A percentile compares a stretch with the other conserved stretches of the same genome.
Evolutionary conservation across 805 yeast genomes (phyloP).

Genomic region (Candida vaughaniae): DNA sequence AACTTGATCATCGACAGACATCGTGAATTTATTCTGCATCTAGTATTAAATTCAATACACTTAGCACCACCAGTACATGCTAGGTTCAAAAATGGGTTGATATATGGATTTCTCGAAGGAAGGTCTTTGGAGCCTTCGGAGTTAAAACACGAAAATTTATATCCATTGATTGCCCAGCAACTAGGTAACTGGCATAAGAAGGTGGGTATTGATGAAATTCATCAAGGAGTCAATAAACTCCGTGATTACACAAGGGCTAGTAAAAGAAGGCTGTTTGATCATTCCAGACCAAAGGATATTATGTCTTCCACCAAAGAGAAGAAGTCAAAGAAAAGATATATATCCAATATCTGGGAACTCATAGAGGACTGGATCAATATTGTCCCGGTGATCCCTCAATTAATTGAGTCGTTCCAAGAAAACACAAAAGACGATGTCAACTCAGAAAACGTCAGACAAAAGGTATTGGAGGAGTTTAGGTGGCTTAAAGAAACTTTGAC

Average conservation of each 20-base stretch:
- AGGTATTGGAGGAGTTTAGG: slow-evolving; percentile 48
- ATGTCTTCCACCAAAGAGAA: slow-evolving; percentile 7
- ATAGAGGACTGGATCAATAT: slow-evolving; percentile 61
- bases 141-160: slow-evolving; percentile 45
- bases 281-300: slow-evolving; percentile 1
- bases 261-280: slow-evolving; percentile 12
- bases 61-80: slow-evolving; percentile 72
- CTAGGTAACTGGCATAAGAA: slow-evolving; percentile 70
- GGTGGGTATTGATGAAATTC: slow-evolving; percentile 46
- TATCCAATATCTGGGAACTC: slow-evolving; percentile 57
- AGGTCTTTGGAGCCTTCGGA: slow-evolving; percentile 57
- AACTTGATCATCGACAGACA: slow-evolving; percentile 69
- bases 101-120: slow-evolving; percentile 70
- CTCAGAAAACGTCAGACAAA: slow-evolving; percentile 29
- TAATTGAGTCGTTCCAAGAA: slow-evolving; percentile 33
- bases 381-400: slow-evolving; percentile 51
- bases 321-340: slow-evolving; percentile 26
- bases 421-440: slow-evolving; percentile 25
- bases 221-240: slow-evolving; percentile 43
- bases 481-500: slow-evolving; percentile 52
- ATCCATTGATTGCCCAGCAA: slow-evolving; percentile 59
- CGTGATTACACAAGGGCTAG: slow-evolving; percentile 22
- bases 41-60: slow-evolving; percentile 54
- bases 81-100: slow-evolving; percentile 67
- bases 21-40: slow-evolving; percentile 70